Evolutionary conservation across 1,284 basidiomycete species (phyloP), one percentile per base, ranked within the genome.

Genomic region (Rhizoctonia solani): DNA sequence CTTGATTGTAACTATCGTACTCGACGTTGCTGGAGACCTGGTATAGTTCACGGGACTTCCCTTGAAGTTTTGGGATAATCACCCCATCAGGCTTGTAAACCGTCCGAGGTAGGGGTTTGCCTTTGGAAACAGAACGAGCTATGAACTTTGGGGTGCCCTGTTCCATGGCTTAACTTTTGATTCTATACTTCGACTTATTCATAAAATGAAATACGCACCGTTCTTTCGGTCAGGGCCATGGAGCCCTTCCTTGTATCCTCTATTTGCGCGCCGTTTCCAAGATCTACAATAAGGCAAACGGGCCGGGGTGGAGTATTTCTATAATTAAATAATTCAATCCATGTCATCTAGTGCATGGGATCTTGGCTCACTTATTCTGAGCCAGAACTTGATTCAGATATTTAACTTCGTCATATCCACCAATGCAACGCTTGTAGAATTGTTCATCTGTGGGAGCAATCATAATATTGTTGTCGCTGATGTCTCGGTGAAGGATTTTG

Each of bases 81-180:
- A 14, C 5, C n/a, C 1, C 13, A 4, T 50, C 23, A 25, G 19
- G 37, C 4, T 19, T 4, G 19, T 41, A 13, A 3, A 4, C 11
- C 4, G 14, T 0, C n/a, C 6, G 13, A 8, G 6, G 4, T 1
- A 54, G 34, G 19, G 11, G 34, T n/a, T 34, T 13, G 14, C 53
- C 53, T 14, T 2, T 13, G n/a, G 32, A 13, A 4, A 54, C 34
- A 3, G 53, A 54, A 2, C 53, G 53, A 1, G 53, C 53, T 21
- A 54, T 54, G 34, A 41, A 54, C 16, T 54, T 54, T 1, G 53
- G 34, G 2, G 53, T 54, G 30, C 53, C 53, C 53, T 54, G 21
- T 2, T 23, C 19, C 13, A n/a, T n/a, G n/a, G n/a, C n/a, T n/a
- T n/a, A n/a, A n/a, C n/a, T n/a, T n/a, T n/a, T n/a, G n/a, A n/a